A percentile compares a stretch with the other conserved stretches of the same genome.
Conservation (phyloP, 768 basidiomycete species). For the Gymnopilus dilepis region DNA sequence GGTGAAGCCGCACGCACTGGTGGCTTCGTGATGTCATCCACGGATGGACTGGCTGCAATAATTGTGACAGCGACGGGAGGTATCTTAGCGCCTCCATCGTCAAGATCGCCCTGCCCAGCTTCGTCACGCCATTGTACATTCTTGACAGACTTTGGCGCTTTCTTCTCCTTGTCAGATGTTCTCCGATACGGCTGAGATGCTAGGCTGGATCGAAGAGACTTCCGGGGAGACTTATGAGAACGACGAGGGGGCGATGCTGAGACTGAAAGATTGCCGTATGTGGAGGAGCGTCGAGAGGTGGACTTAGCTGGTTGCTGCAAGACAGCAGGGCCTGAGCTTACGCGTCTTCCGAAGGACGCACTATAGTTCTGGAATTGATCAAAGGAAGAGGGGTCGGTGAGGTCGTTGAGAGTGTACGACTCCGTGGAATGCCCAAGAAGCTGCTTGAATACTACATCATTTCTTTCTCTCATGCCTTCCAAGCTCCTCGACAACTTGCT, state of each 20-base stretch:
- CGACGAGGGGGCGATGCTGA: conserved; percentile 61
- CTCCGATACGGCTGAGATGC: conserved; percentile 64
- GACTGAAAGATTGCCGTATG: conserved; percentile 44
- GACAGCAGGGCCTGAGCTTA: conserved; percentile 55
- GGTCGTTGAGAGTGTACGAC: conserved; percentile 52
- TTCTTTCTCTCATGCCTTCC: conserved; percentile 62
- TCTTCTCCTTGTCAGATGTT: conserved; percentile 67
- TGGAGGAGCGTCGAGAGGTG: conserved; percentile 43
- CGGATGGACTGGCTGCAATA: conserved; percentile 49
- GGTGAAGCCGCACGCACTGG: conserved; percentile 34
- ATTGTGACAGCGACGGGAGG: conserved; percentile 42
- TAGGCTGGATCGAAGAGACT: conserved; percentile 72
- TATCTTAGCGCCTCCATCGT: conserved; percentile 57
- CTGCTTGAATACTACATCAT: conserved; percentile 69
- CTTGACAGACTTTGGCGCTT: conserved; percentile 61
- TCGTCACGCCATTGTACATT: conserved; percentile 90
- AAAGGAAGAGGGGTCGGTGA: conserved; percentile 40
- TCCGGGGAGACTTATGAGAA: conserved; percentile 65
- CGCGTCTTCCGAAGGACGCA: conserved; percentile 50
- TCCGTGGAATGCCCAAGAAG: conserved; percentile 73
- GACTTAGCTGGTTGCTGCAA: conserved; percentile 37
- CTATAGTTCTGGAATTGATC: conserved; percentile 59
- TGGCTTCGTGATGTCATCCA: conserved; percentile 31
- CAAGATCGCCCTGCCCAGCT: conserved; percentile 80
- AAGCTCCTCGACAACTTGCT: conserved; percentile 58